These are phyloP conservation scores for Gloeophyllum trabeum DNA, from an alignment of 768 basidiomycete species.

Conservation along the genomic window DNA sequence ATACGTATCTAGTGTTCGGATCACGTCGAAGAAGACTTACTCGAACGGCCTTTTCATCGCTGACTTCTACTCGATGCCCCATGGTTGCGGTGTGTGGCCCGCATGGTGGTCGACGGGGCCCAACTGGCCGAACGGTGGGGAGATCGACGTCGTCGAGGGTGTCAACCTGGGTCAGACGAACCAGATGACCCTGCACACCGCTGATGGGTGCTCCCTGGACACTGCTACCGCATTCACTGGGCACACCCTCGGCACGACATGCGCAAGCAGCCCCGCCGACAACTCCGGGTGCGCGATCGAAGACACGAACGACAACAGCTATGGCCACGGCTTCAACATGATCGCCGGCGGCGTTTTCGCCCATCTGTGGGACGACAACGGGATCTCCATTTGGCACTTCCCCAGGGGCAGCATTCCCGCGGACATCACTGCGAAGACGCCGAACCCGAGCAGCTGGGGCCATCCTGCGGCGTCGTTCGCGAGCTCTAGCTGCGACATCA, in stretches of 20 bases:
- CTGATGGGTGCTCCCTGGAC: slow-evolving; percentile 25
- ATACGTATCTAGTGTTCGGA: slow-evolving; percentile 42
- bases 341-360: slow-evolving; percentile 35
- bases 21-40: slow-evolving; percentile 51
- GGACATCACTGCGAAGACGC: slow-evolving; percentile 22
- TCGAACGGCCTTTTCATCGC: slow-evolving; percentile 64
- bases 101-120: slow-evolving; percentile 38
- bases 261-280: slow-evolving; percentile 17
- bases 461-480: slow-evolving; percentile 26
- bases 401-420: slow-evolving; percentile 21
- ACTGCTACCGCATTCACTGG: slow-evolving; percentile 15
- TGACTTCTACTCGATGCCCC: slow-evolving; percentile 60
- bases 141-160: slow-evolving; percentile 31
- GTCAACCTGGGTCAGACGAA: slow-evolving; percentile 28
- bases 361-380: slow-evolving; percentile 23
- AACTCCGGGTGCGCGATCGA: slow-evolving; percentile 30
- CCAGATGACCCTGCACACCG: slow-evolving; percentile 31
- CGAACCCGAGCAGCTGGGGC: slow-evolving; percentile 31
- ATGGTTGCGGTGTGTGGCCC: slow-evolving; percentile 54
- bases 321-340: slow-evolving; percentile 29
- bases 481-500: slow-evolving; percentile 22
- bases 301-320: slow-evolving; percentile 21
- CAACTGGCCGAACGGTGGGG: slow-evolving; percentile 16
- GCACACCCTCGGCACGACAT: slow-evolving; percentile 17
- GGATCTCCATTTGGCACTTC: slow-evolving; percentile 38